Evolutionary conservation across 768 basidiomycete genomes (phyloP).

Genomic region (Sporobolomyces pararoseus): DNA sequence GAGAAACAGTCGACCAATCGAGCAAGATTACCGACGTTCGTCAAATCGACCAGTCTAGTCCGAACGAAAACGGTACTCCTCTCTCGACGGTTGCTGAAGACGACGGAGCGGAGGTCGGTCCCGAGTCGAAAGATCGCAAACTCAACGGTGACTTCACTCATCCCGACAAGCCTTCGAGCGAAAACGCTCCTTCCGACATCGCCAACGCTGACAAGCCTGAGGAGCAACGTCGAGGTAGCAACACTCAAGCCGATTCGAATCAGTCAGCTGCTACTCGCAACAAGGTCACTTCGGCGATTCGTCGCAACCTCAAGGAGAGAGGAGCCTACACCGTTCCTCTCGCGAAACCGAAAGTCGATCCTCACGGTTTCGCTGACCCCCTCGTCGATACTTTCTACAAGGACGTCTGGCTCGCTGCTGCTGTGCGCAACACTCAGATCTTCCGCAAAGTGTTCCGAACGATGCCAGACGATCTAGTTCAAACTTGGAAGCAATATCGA

Average conservation of each 20-base stretch:
- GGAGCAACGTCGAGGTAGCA: not conserved
- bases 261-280: slow-evolving; percentile 32
- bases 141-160: slow-evolving; percentile 16
- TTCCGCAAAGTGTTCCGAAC: slow-evolving; percentile 92
- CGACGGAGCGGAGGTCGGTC: not conserved
- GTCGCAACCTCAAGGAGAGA: slow-evolving; percentile 53
- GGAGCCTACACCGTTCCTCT: slow-evolving; percentile 55
- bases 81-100: slow-evolving; percentile 21
- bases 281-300: slow-evolving; percentile 20
- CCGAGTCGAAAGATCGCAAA: not conserved
- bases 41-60: not conserved
- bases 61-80: not conserved
- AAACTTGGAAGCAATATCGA: slow-evolving; percentile 93
- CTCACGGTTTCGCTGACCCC: slow-evolving; percentile 81
- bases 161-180: not conserved
- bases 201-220: slow-evolving; percentile 23
- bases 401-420: slow-evolving; percentile 67
- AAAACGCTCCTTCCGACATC: slow-evolving; percentile 29
- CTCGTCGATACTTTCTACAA: slow-evolving; percentile 84
- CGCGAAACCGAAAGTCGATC: slow-evolving; percentile 67
- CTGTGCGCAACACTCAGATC: slow-evolving; percentile 90
- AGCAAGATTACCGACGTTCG: slow-evolving; percentile 31
- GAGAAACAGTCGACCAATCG: slow-evolving; percentile 24
- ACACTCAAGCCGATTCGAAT: slow-evolving; percentile 15
- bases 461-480: slow-evolving; percentile 84